Evolutionary conservation across 805 yeast species (phyloP).

Genomic region (Saccharomycopsis synnaedendra): DNA sequence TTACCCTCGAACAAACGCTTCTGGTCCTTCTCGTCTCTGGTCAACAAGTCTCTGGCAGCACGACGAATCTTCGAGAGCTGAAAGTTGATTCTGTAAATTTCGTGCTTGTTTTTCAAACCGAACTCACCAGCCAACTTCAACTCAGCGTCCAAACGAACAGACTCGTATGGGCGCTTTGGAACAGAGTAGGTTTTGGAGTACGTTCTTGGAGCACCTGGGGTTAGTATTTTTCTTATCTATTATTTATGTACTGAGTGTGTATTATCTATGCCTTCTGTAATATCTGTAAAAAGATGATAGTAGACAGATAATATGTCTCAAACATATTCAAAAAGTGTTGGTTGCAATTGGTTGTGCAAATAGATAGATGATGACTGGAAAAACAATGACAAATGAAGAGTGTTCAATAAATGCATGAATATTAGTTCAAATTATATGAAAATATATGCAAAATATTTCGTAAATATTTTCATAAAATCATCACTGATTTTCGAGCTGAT

Average conservation of each 20-base stretch:
- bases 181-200: slow-evolving; percentile 99
- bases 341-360: not conserved
- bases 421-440: too few species aligned
- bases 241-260: not conserved
- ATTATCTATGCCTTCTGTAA: too few species aligned
- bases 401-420: too few species aligned
- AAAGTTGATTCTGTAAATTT: slow-evolving; percentile 98
- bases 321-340: not conserved
- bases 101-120: slow-evolving; percentile 99
- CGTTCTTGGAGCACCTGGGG: slow-evolving; percentile 93
- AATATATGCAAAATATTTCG: too few species aligned
- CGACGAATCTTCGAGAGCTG: slow-evolving; percentile 99
- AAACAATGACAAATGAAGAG: too few species aligned
- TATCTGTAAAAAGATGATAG: too few species aligned
- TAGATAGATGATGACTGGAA: not conserved
- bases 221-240: not conserved
- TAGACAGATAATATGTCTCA: not conserved
- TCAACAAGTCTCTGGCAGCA: slow-evolving; percentile 99
- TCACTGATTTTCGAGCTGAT: too few species aligned
- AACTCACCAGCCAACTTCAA: slow-evolving; percentile 98
- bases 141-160: slow-evolving; percentile 99
- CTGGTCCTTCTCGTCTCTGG: slow-evolving; percentile 99
- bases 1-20: slow-evolving; percentile 99
- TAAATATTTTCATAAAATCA: too few species aligned
- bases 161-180: slow-evolving; percentile 99